Base-by-base conservation (phyloP, 2,329 filamentous ascomycete species). In the Aureobasidium sp. region DNA sequence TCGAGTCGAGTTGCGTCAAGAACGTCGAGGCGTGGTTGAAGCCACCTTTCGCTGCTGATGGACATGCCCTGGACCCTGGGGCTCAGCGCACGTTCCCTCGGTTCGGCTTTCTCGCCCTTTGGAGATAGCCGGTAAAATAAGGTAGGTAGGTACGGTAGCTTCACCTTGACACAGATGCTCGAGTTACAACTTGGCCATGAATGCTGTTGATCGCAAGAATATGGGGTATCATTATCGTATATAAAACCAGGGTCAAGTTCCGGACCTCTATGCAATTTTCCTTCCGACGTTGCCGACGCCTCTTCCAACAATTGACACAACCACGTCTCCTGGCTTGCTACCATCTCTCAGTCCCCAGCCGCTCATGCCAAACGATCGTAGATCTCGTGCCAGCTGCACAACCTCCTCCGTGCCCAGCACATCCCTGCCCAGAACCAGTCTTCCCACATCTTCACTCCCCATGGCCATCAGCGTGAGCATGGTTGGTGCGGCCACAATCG, bases 281-380 rank as follows among this genome's bases (percentile, higher is more conserved):
- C 92, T 85, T 59, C 93, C 93, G 53, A 97, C 89, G 73, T 97
- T 99, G 34, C 94, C 94, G 63, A 99, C 90, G 47, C 94, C 94
- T 69, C 86, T 87, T 36, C 94, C 94, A 70, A 97, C 96, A 47
- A 99, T 88, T 67, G 91, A 95, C 68, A 99, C 81, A 64, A 96
- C 83, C 57, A 97, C 82, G 73, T 96, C 89, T 6, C 76, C 79
- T 60, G 80, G 75, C 17, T 80, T 83, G 37, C 85, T 85, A 47
- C 70, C 74, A 67, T 93, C 90, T 70, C 92, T 82, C 69, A 97
- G 79, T 15, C 93, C 93, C 93, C 93, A 97, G 63, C 88, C 91
- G 67, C 88, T 91, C 47, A 89, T 89, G 34, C 93, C 93, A 75
- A 97, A 96, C n/a, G 83, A 87, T 72, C 86, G 88, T 68, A 97